phyloP scores from a whole-genome alignment of 2,329 filamentous ascomycete genomes.

The Aureobasidium sp. region DNA sequence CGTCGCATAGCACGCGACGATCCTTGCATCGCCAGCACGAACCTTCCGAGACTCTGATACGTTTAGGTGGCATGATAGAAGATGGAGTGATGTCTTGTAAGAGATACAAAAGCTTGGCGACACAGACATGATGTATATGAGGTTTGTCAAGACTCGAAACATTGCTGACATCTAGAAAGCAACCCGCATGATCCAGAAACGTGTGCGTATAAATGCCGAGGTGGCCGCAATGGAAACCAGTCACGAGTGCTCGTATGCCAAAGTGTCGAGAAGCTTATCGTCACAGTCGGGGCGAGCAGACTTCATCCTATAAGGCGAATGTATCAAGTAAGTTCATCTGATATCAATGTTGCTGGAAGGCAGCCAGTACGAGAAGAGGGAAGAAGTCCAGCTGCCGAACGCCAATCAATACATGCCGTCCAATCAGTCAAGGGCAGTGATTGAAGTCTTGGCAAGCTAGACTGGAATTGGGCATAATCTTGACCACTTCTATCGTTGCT shows the following conservation, averaged over 20 bases:
- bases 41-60: constrained; percentile 1
- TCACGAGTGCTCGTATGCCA: background rate
- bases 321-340: background rate
- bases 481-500: background rate
- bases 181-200: background rate
- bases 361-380: background rate
- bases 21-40: constrained; percentile 9
- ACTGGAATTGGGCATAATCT: background rate
- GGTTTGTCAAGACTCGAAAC: background rate
- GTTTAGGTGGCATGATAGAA: background rate
- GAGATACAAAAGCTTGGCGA: background rate
- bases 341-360: too few relatives aligned
- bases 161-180: background rate
- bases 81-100: background rate
- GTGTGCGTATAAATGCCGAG: background rate
- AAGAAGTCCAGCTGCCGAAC: background rate
- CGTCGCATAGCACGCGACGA: constrained; percentile 1
- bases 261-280: background rate
- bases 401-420: background rate
- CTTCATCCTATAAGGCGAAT: background rate
- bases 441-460: background rate
- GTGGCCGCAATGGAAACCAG: background rate
- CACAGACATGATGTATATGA: background rate
- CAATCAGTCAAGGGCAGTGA: background rate
- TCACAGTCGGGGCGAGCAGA: background rate